Percentiles rank a stretch among this genome's conserved stretches.
Evolutionary conservation across 495 filamentous ascomycete species (phyloP).

Genomic region (Paragyromitra xinjiangensis): DNA sequence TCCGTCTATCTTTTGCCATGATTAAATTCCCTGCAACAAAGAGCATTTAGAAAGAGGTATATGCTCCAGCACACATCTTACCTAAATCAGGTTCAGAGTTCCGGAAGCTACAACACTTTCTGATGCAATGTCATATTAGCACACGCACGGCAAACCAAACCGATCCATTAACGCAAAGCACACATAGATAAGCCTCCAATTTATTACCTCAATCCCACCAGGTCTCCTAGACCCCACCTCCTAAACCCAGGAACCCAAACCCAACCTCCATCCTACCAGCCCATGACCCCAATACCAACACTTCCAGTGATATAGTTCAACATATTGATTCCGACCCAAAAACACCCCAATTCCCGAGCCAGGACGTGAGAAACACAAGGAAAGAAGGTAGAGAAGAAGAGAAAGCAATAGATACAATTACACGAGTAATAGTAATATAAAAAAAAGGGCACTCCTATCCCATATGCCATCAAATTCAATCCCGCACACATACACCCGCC

Average conservation of each 20-base stretch:
- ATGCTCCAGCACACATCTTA: too few species aligned
- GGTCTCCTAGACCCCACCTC: neutral
- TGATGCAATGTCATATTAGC: neutral
- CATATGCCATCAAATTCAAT: conserved; percentile 1
- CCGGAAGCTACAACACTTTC: too few species aligned
- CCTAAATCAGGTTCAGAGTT: too few species aligned
- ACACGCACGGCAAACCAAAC: neutral
- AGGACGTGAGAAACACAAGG: neutral
- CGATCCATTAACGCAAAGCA: neutral
- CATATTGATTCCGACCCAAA: conserved; percentile 13
- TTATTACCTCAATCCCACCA: neutral
- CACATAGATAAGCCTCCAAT: neutral
- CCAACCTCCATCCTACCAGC: neutral
- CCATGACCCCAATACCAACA: neutral
- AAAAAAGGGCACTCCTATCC: conserved; percentile 17
- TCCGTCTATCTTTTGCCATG: too few species aligned
- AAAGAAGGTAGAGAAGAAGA: conserved; percentile 8
- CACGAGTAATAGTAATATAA: conserved; percentile 35
- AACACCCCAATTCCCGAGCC: conserved; percentile 3
- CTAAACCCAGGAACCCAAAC: neutral
- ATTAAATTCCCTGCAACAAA: too few species aligned
- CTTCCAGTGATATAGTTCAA: neutral
- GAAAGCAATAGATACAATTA: conserved; percentile 42
- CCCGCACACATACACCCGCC: conserved; percentile 28
- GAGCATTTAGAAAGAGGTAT: too few species aligned